Conservation (phyloP, 2,329 filamentous ascomycete species). For the Phoma sp. region DNA sequence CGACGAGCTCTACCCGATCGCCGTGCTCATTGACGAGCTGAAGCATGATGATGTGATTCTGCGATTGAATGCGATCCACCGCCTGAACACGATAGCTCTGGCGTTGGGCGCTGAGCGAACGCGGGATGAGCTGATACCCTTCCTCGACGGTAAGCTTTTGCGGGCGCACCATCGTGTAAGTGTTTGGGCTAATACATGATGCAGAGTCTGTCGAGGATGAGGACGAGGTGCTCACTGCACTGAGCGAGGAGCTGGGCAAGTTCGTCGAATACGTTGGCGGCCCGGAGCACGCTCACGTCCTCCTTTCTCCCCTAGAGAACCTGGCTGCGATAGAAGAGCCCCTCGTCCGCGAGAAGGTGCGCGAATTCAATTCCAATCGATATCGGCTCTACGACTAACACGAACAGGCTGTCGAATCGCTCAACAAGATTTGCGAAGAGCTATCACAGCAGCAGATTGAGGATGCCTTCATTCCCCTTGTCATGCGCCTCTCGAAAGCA, state of each 20-base stretch:
- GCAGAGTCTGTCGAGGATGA: constrained; percentile 98
- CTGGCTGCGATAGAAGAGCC: constrained; percentile 98
- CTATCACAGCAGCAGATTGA: constrained; percentile 92
- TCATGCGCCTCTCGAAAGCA: constrained; percentile 94
- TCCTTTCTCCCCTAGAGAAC: constrained; percentile 96
- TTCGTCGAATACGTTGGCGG: constrained; percentile 99
- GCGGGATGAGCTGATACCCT: constrained; percentile 97
- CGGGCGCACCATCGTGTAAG: not conserved
- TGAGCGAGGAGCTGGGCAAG: constrained; percentile 94
- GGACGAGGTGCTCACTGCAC: constrained; percentile 94
- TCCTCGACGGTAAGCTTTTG: constrained; percentile 84
- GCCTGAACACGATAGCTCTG: constrained; percentile 96
- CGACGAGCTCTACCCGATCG: constrained; percentile 99
- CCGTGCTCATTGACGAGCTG: constrained; percentile 98
- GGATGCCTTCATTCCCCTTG: constrained; percentile 95
- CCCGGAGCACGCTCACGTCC: constrained; percentile 90
- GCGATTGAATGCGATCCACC: constrained; percentile 97
- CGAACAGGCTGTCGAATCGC: constrained; percentile 88
- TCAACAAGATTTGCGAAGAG: constrained; percentile 98
- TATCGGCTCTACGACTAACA: constrained; percentile 34
- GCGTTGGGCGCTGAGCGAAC: constrained; percentile 95
- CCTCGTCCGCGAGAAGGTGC: constrained; percentile 94
- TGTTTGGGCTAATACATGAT: constrained; percentile 41
- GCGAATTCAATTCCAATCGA: not conserved
- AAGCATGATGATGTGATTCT: constrained; percentile 99